These are phyloP conservation scores for Wallacemonas sp. DNA, from an alignment of 208 protist species.

Conservation along the genomic window DNA sequence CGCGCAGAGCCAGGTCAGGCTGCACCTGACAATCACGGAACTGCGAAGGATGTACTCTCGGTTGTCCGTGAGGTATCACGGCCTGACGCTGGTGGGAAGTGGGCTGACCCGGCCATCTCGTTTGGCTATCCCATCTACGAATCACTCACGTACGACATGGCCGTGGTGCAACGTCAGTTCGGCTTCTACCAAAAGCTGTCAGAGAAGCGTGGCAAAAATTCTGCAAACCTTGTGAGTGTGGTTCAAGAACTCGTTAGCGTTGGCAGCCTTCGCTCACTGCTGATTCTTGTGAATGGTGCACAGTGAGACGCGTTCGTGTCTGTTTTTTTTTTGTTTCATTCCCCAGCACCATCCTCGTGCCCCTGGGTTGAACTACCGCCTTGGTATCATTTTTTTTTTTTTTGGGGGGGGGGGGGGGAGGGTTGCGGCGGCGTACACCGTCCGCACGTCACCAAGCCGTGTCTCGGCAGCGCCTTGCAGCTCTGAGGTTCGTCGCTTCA, in stretches of 20 bases:
- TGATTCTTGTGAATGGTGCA: neutral
- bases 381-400: no score
- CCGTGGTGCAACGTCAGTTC: neutral
- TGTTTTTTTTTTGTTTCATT: neutral
- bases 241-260: neutral
- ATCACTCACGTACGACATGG: neutral
- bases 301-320: neutral
- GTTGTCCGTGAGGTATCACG: neutral
- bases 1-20: no score
- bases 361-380: no score
- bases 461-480: no score
- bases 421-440: no score
- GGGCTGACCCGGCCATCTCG: neutral
- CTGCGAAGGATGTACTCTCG: neutral
- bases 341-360: no score
- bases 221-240: neutral
- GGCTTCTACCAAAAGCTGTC: neutral
- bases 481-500: no score
- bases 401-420: no score
- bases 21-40: no score
- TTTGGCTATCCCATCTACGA: slow-evolving; percentile 1
- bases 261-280: neutral
- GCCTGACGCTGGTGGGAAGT: neutral
- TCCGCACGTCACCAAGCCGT: no score
- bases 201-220: neutral